These are phyloP conservation scores for Torulaspora franciscae DNA, from an alignment of 805 yeast genomes.

Conservation along the genomic window DNA sequence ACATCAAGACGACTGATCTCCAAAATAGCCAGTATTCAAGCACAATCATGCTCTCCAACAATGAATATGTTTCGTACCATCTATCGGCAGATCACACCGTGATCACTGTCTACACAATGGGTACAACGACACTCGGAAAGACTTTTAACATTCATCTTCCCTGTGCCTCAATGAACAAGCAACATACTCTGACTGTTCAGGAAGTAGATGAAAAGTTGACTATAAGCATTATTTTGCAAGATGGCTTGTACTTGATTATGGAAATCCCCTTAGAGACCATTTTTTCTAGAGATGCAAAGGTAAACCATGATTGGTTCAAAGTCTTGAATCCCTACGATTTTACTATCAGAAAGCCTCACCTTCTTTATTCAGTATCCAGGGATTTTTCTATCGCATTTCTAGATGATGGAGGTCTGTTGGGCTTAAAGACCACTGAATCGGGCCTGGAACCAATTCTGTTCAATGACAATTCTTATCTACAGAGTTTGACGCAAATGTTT, in stretches of 20 bases:
- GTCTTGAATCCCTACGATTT: slow-evolving; percentile 65
- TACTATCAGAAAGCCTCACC: slow-evolving; percentile 51
- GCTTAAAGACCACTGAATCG: slow-evolving; percentile 36
- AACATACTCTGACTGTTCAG: slow-evolving; percentile 21
- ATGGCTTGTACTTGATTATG: slow-evolving; percentile 25
- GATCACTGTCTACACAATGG: slow-evolving; percentile 26
- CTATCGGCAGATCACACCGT: slow-evolving; percentile 20
- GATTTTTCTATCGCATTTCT: slow-evolving; percentile 52
- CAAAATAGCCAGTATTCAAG: slow-evolving; percentile 23
- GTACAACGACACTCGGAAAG: slow-evolving; percentile 17
- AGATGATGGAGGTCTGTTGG: slow-evolving; percentile 73
- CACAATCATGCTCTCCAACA: slow-evolving; percentile 16
- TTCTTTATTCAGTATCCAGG: slow-evolving; percentile 44
- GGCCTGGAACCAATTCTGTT: slow-evolving; percentile 45
- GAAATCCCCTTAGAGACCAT: slow-evolving; percentile 25
- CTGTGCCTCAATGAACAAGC: slow-evolving; percentile 22
- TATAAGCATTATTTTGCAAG: slow-evolving; percentile 26
- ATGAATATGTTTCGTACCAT: slow-evolving; percentile 28
- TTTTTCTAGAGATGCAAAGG: slow-evolving; percentile 9
- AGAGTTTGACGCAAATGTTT: slow-evolving; percentile 33
- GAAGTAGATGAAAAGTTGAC: slow-evolving; percentile 13
- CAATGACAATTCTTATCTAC: slow-evolving; percentile 49
- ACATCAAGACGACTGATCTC: background rate
- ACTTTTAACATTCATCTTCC: slow-evolving; percentile 28
- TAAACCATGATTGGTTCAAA: slow-evolving; percentile 51